Base-by-base conservation (phyloP, 176 grass and related monocot genomes). In the Saccharum officinarum region DNA sequence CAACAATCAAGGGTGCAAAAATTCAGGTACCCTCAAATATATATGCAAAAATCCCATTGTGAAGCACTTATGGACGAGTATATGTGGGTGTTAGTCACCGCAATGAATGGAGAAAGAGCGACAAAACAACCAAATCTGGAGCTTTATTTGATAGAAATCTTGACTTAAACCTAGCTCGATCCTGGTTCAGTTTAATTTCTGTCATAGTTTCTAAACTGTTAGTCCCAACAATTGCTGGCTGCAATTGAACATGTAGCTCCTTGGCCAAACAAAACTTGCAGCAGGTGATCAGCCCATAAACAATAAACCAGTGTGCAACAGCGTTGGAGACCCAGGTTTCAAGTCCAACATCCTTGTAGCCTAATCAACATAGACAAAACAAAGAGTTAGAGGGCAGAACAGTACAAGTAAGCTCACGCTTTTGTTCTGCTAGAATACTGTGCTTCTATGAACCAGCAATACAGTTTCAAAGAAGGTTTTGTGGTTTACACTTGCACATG, bases 121-220 rank as follows among this genome's bases (percentile, higher is more conserved):
- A 26, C 8, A 64, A 65, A 64, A 86, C 73, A 30, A 44, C 65
- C 78, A 82, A 80, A 74, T 71, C 39, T 71, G 34, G 11, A 82
- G 83, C 31, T 86, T 90, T 90, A 86, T 86, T 82, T 28, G 54
- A 40, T 42, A 90, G 72, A 71, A 82, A 90, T 44, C 20, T 44
- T 77, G 34, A 85, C 20, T 16, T 52, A 36, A 37, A 82, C 13
- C 38, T 37, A 76, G 65, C 79, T 10, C 5, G 23, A 49, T 49
- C 47, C 52, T 76, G 54, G n/a, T 66, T 86, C 41, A 4, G 52
- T 82, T 70, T 23, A 78, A 81, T 63, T 85, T 47, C 28, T 67
- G 76, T 39, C 67, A 67, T 40, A 34, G 44, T 23, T 77, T 54
- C 23, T 72, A 77, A 73, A 12, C 1, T 82, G 64, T 67, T 66